Evolutionary conservation across 2,329 filamentous ascomycete species (phyloP).

Genomic region (Trichoderma sp.): DNA sequence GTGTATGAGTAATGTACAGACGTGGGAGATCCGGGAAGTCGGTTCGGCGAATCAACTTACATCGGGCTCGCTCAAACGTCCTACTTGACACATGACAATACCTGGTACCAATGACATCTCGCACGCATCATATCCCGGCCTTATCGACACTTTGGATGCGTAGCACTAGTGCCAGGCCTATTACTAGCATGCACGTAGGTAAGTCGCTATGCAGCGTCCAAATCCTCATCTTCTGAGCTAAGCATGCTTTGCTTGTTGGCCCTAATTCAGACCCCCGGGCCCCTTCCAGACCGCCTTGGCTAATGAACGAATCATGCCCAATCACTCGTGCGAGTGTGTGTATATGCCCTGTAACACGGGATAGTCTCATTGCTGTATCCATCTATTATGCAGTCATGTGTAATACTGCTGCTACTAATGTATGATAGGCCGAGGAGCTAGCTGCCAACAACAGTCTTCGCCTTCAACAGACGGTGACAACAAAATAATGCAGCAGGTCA

Average conservation of each 20-base stretch:
- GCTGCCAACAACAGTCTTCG: neutral
- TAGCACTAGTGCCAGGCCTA: neutral
- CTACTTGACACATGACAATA: neutral
- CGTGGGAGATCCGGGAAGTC: neutral
- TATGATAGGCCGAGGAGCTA: neutral
- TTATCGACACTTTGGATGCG: neutral
- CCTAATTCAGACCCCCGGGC: neutral
- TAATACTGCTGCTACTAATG: neutral
- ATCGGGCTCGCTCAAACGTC: neutral
- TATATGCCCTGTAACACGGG: neutral
- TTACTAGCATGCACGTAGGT: neutral
- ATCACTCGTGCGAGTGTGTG: neutral
- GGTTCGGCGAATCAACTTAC: slow-evolving; percentile 5
- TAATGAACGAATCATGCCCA: neutral
- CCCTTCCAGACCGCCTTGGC: slow-evolving; percentile 1
- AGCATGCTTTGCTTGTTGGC: neutral
- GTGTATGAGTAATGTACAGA: neutral
- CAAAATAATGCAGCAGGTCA: neutral
- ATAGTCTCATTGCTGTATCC: neutral
- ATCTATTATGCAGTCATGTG: slow-evolving; percentile 15
- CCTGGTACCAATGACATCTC: neutral
- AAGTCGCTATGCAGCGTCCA: neutral
- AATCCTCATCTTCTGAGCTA: neutral
- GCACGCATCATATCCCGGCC: neutral
- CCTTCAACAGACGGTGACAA: neutral